A percentile compares a stretch with the other conserved stretches of the same genome.
These are phyloP conservation scores for Diaporthe amygdali DNA, from an alignment of 2,329 filamentous ascomycete genomes.

Conservation along the genomic window DNA sequence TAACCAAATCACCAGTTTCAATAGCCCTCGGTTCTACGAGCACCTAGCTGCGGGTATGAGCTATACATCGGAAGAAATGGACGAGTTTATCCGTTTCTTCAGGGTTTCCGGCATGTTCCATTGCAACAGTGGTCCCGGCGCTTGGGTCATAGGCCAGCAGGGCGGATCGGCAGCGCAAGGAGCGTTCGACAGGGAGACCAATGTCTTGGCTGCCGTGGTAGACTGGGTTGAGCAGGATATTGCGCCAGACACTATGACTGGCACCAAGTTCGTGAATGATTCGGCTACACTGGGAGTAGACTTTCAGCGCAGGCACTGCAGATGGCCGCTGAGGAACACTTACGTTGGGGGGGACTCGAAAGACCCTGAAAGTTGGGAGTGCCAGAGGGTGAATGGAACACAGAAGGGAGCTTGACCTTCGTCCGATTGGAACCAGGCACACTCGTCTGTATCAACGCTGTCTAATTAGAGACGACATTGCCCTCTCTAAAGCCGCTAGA, in stretches of 20 bases:
- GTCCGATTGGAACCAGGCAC: neutral
- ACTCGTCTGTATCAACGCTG: neutral
- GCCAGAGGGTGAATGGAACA: neutral
- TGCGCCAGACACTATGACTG: slow-evolving; percentile 43
- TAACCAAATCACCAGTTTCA: slow-evolving; percentile 47
- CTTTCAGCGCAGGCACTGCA: slow-evolving; percentile 28
- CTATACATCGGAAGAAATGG: slow-evolving; percentile 37
- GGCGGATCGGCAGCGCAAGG: slow-evolving; percentile 22
- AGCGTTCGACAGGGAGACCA: slow-evolving; percentile 42
- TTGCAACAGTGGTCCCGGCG: slow-evolving; percentile 51
- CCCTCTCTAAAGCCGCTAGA: too few relatives aligned
- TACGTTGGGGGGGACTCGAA: slow-evolving; percentile 24
- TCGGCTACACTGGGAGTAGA: slow-evolving; percentile 17
- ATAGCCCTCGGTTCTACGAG: slow-evolving; percentile 53
- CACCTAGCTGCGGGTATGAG: slow-evolving; percentile 48
- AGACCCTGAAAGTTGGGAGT: slow-evolving; percentile 27
- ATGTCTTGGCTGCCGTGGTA: slow-evolving; percentile 50
- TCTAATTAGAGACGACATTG: too few relatives aligned
- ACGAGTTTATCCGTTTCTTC: slow-evolving; percentile 56
- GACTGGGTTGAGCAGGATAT: slow-evolving; percentile 49
- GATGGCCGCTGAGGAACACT: slow-evolving; percentile 26
- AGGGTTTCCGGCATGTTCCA: slow-evolving; percentile 57
- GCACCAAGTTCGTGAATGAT: slow-evolving; percentile 25
- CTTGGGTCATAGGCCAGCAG: slow-evolving; percentile 36
- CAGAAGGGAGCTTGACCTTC: too few relatives aligned